Evolutionary conservation across 805 yeast genomes (phyloP), one percentile per base, ranked within the genome.

Genomic region (Kodamaea nitidulidarum): DNA sequence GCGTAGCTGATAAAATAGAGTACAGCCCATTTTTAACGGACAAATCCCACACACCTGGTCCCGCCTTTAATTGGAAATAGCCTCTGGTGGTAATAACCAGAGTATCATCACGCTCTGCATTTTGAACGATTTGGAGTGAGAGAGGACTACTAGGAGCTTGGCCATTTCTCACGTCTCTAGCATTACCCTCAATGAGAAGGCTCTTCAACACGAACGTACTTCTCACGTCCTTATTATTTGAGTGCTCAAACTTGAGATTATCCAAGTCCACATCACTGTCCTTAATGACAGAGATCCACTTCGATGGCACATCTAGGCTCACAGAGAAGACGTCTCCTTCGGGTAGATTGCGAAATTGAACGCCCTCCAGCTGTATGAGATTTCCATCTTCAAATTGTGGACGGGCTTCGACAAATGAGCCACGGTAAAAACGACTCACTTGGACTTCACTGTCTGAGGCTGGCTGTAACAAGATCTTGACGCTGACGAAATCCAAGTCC

Each of bases 41-140:
- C n/a, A 86, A 55, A 2, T 62, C 56, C 82, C 86, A 85, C 3
- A 69, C 33, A 0, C 96, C 96, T 1, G 95, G 93, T 36, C 67
- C 69, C 0, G 84, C 79, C 45, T 76, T 76, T 33, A 93, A 65
- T 59, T 90, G 97, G 39, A 84, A 76, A 58, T 91, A 91, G 0
- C 97, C 97, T 45, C 82, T 67, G 28, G 84, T 81, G 1, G 81
- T 73, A 93, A 91, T 84, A 1, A 88, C 79, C 27, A 62, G 66
- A 0, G 96, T 82, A 46, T 80, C 87, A 1, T 72, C 63, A n/a
- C 45, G 11, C 2, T 14, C 25, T 3, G 32, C 35, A 2, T 41
- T 41, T 4, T 47, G 41, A 0, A 15, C 14, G 1, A 80, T 53
- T 15, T 69, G 67, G 3, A 87, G 51, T 3, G 71, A 25, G 7